Conservation (phyloP, 1,284 basidiomycete genomes). For the Kalmanozyma brasiliensis region DNA sequence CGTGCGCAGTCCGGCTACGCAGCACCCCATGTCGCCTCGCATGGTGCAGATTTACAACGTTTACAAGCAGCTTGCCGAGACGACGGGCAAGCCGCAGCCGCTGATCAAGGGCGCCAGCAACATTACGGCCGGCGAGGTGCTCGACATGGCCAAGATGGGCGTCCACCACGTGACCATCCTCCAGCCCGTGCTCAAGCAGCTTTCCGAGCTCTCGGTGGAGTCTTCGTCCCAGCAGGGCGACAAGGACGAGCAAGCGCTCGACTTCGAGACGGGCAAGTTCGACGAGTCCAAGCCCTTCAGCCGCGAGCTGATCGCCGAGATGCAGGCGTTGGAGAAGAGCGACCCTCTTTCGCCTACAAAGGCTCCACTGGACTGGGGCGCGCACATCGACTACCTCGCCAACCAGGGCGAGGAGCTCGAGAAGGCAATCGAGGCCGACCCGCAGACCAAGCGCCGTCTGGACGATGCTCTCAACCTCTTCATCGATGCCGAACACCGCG, state of each 20-base stretch:
- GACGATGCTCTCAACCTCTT: slow-evolving; percentile 44
- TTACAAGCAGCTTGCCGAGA: slow-evolving; percentile 25
- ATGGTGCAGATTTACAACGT: slow-evolving; percentile 44
- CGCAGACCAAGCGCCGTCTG: slow-evolving; percentile 25
- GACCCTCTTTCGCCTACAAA: slow-evolving; percentile 32
- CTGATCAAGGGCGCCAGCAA: slow-evolving; percentile 47
- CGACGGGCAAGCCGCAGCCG: slow-evolving; percentile 40
- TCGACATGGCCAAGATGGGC: slow-evolving; percentile 37
- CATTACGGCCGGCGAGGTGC: slow-evolving; percentile 34
- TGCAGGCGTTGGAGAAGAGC: slow-evolving; percentile 18
- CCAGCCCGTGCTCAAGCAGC: slow-evolving; percentile 35
- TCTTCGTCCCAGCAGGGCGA: slow-evolving; percentile 3
- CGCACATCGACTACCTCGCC: slow-evolving; percentile 40
- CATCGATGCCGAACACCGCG: slow-evolving; percentile 34
- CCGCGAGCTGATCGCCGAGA: slow-evolving; percentile 6
- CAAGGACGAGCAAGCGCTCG: neutral
- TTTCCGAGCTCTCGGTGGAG: slow-evolving; percentile 24
- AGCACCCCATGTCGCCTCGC: slow-evolving; percentile 46
- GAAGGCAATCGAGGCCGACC: slow-evolving; percentile 27
- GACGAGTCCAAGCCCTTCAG: slow-evolving; percentile 5
- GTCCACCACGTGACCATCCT: slow-evolving; percentile 31
- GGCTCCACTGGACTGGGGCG: slow-evolving; percentile 2
- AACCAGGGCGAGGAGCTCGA: slow-evolving; percentile 31
- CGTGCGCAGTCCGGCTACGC: slow-evolving; percentile 21
- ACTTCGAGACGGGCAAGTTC: slow-evolving; percentile 12